These are phyloP conservation scores for Salix brachista DNA, from an alignment of 345 rosid genomes.

Conservation along the genomic window DNA sequence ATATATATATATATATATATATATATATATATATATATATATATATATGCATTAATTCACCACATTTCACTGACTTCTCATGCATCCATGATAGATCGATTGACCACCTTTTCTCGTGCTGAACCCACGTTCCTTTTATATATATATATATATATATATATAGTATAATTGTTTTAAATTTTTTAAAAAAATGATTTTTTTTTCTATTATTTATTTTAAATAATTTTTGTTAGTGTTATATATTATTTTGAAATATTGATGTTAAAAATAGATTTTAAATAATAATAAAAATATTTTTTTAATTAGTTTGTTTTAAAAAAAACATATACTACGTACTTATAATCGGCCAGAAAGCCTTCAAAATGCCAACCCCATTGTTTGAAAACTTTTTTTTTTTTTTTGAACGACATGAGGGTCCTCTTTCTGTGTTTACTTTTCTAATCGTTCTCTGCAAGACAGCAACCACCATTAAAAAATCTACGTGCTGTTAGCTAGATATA, in stretches of 20 bases:
- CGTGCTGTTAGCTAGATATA: background rate
- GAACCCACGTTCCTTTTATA: conserved; percentile 1
- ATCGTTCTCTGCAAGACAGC: conserved; percentile 13
- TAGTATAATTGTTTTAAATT: no score
- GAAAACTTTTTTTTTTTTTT: background rate
- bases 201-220: no score
- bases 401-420: conserved; percentile 4
- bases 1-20: no score
- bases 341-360: conserved; percentile 18
- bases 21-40: no score
- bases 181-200: no score
- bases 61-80: background rate
- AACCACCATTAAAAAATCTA: conserved; percentile 12
- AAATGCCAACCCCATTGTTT: conserved; percentile 28
- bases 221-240: no score
- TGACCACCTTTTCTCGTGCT: conserved; percentile 23
- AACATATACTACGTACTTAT: background rate
- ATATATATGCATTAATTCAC: background rate
- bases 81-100: conserved; percentile 14
- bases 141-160: no score
- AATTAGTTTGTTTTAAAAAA: no score
- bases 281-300: no score
- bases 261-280: no score
- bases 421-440: background rate
- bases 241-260: no score